Conservation (phyloP, 1,284 basidiomycete species). For the Amylostereum chailletii region DNA sequence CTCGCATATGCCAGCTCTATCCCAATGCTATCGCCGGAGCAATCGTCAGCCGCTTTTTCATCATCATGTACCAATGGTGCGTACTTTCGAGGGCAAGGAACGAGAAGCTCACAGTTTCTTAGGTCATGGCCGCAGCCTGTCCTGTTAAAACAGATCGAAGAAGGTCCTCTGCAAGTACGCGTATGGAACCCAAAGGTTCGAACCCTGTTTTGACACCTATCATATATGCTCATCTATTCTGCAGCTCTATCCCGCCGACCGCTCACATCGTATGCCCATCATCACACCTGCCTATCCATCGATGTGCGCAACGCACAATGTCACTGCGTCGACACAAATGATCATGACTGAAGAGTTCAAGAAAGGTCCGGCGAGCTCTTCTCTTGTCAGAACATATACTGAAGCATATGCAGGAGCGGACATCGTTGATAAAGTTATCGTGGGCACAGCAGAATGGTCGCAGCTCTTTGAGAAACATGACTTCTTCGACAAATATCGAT, state of each 20-base stretch:
- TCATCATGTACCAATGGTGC: conserved; percentile 94
- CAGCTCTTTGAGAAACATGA: conserved; percentile 92
- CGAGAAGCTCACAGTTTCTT: not conserved
- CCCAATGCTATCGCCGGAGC: conserved; percentile 92
- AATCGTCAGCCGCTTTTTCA: conserved; percentile 95
- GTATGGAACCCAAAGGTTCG: conserved; percentile 96
- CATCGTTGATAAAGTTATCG: conserved; percentile 88
- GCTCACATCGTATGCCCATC: conserved; percentile 98
- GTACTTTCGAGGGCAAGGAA: conserved; percentile 17
- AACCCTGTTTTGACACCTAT: not conserved
- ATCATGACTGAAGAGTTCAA: conserved; percentile 97
- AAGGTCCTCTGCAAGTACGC: conserved; percentile 86
- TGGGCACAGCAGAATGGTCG: conserved; percentile 81
- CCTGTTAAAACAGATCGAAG: conserved; percentile 91
- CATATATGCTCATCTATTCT: not conserved
- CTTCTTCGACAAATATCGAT: conserved; percentile 95
- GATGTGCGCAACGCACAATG: conserved; percentile 99
- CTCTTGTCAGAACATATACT: conserved; percentile 1
- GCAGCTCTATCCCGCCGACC: conserved; percentile 87
- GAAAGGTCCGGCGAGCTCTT: conserved; percentile 47
- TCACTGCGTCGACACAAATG: conserved; percentile 91
- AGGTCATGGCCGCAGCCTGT: conserved; percentile 99
- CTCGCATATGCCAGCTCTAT: conserved; percentile 97
- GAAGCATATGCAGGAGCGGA: conserved; percentile 59
- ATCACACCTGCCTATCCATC: conserved; percentile 99